These are phyloP conservation scores for Penicillium sp. DNA, from an alignment of 2,329 filamentous ascomycete genomes.

Conservation along the genomic window DNA sequence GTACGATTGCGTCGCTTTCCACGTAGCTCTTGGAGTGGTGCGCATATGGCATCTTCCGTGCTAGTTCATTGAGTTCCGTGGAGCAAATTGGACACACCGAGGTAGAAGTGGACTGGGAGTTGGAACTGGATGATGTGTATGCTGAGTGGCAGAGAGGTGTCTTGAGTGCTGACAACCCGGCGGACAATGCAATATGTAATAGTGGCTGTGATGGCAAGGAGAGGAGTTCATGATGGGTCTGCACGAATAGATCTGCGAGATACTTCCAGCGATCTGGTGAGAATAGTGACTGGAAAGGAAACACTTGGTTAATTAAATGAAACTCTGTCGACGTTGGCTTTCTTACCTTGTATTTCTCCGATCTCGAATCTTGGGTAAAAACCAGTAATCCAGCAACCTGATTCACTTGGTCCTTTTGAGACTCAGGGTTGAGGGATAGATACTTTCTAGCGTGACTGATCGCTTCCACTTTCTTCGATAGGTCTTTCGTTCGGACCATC, in stretches of 20 bases:
- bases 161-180: slow-evolving; percentile 89
- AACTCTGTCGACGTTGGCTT: neutral
- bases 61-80: slow-evolving; percentile 87
- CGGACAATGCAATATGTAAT: slow-evolving; percentile 83
- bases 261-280: slow-evolving; percentile 65
- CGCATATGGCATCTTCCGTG: slow-evolving; percentile 83
- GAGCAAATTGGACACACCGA: slow-evolving; percentile 93
- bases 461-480: slow-evolving; percentile 66
- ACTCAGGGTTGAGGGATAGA: slow-evolving; percentile 64
- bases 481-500: slow-evolving; percentile 64
- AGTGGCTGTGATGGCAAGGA: slow-evolving; percentile 76
- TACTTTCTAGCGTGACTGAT: slow-evolving; percentile 77
- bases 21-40: slow-evolving; percentile 93
- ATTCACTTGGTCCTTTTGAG: slow-evolving; percentile 63
- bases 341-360: slow-evolving; percentile 56
- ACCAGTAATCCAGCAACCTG: slow-evolving; percentile 77
- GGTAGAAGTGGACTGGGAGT: slow-evolving; percentile 55
- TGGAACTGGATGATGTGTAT: slow-evolving; percentile 52
- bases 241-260: slow-evolving; percentile 74
- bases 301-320: slow-evolving; percentile 2
- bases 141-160: slow-evolving; percentile 84
- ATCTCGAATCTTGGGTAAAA: slow-evolving; percentile 57
- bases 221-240: slow-evolving; percentile 80
- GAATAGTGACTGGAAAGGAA: slow-evolving; percentile 68
- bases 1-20: slow-evolving; percentile 75